Percentiles rank a stretch among this genome's conserved stretches.
These are phyloP conservation scores for Panellus pusillus DNA, from an alignment of 768 basidiomycete species.

Conservation along the genomic window DNA sequence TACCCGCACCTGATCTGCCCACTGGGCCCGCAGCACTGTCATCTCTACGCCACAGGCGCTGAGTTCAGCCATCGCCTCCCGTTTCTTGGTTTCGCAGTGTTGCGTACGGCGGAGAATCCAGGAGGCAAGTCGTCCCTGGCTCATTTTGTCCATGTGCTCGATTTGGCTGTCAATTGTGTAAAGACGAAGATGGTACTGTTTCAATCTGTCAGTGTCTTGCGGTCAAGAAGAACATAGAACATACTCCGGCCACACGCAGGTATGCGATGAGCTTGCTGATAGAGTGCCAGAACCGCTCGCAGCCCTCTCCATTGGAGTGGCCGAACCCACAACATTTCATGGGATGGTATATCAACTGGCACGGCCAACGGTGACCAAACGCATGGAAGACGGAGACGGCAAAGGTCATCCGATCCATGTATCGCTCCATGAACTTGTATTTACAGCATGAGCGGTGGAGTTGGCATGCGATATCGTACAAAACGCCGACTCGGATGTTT, in stretches of 20 bases:
- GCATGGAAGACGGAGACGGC: conserved; percentile 36
- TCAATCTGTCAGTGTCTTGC: neutral
- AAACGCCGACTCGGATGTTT: conserved; percentile 17
- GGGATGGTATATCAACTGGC: conserved; percentile 33
- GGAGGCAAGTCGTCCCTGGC: conserved; percentile 4
- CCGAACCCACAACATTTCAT: conserved; percentile 27
- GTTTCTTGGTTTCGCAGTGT: conserved; percentile 3
- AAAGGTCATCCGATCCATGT: conserved; percentile 26
- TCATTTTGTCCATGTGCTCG: conserved; percentile 15
- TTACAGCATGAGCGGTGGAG: conserved; percentile 11
- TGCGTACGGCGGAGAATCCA: conserved; percentile 8
- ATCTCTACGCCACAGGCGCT: neutral
- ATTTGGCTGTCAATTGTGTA: conserved; percentile 27
- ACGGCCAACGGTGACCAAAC: conserved; percentile 37
- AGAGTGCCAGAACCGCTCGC: conserved; percentile 29
- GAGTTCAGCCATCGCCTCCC: conserved; percentile 1
- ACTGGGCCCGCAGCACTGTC: conserved; percentile 10
- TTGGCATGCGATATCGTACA: conserved; percentile 37
- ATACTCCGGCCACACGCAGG: conserved; percentile 30
- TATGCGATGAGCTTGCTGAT: conserved; percentile 13
- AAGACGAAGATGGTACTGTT: conserved; percentile 27
- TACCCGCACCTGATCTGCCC: conserved; percentile 20
- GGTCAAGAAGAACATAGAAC: neutral
- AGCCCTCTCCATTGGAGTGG: conserved; percentile 29
- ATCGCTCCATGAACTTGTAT: conserved; percentile 19